Base-by-base conservation (phyloP, 2,329 filamentous ascomycete species). In the Ophiocordyceps robertsii region DNA sequence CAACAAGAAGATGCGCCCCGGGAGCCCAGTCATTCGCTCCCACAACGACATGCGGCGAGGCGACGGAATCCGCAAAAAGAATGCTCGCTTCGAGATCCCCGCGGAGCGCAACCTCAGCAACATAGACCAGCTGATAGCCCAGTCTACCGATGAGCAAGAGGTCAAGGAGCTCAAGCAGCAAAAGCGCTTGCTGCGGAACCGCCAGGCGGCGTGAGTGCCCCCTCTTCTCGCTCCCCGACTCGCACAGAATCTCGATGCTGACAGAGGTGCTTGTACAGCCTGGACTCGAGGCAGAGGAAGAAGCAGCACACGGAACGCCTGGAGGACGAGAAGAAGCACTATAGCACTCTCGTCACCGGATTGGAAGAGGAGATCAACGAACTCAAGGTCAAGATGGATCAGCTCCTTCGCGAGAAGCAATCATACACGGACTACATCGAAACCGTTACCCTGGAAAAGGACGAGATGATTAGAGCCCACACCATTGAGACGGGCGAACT, bases 121-220 rank as follows among this genome's bases (percentile, higher is more conserved):
- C 66, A 96, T 98, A 64, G 92, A 98, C 62, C 75, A 86, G 47
- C 73, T 96, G 57, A 96, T 98, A 63, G 74, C 82, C 42, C 80
- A 86, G 64, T 90, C 87, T 31, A 87, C 78, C 43, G 83, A 93
- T 61, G 90, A 96, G 56, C 80, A 92, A 51, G 83, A 94, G 68
- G 84, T 95, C 69, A 96, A 95, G 73, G 89, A 96, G 67, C 74
- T 98, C 56, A 98, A 98, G 76, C 88, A 95, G 62, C 92, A 95
- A 65, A 96, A 96, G 73, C 82, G 92, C 47, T 72, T 98, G 47
- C 72, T 98, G 49, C 78, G 92, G 57, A 98, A 98, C 67, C 80
- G 92, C 56, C 90, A 96, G 69, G 92, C 92, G 65, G 92, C 92
- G 87, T 95, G 80, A 70, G 84, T 53, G 43, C 19, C 4, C 19